Base-by-base conservation (phyloP, 2,329 filamentous ascomycete genomes). In the Penicillium sclerotigenum region DNA sequence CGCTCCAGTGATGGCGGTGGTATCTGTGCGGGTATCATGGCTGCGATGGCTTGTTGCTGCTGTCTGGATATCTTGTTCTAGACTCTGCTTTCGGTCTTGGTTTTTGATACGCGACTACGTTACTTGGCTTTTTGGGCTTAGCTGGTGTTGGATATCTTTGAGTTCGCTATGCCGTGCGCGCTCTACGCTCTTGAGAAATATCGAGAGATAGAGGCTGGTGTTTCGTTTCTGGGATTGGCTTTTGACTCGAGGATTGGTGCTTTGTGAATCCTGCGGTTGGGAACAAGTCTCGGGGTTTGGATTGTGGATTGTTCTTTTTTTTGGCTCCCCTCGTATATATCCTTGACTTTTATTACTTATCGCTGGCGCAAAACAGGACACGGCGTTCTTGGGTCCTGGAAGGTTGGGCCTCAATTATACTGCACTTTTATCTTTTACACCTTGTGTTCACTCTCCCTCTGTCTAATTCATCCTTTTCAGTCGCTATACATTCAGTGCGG, bases 41-140 rank as follows among this genome's bases (percentile, higher is more conserved):
- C 75, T 45, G 77, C 75, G 18, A 51, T 79, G 54, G 78, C 78
- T 9, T 79, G 77, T 60, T 80, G 78, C 62, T 80, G 78, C 64
- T 80, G 78, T 66, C 71, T 80, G 69, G 78, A 80, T 68, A 72
- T 76, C 47, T 62, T 78, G 50, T 78, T 77, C 55, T 76, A 72
- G 50, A 24, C 8, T n/a, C 10, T 29, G 7, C n/a, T 14, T 18
- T 9, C 14, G 31, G 14, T 33, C 13, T 41, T 34, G 34, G 3
- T 3, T 9, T 31, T 20, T 16, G 10, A 34, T 22, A 28, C 28
- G 37, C 28, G 37, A 43, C 14, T 16, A 33, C 9, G 28, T 14
- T 31, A 31, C 47, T 33, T 16, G 13, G 31, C 31, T 8, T 1
- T 24, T 10, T 11, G 5, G 14, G 8, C 5, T 24, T 24, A 26